These are phyloP conservation scores for Stellera chamaejasme DNA, from an alignment of 345 rosid species.

Conservation along the genomic window DNA sequence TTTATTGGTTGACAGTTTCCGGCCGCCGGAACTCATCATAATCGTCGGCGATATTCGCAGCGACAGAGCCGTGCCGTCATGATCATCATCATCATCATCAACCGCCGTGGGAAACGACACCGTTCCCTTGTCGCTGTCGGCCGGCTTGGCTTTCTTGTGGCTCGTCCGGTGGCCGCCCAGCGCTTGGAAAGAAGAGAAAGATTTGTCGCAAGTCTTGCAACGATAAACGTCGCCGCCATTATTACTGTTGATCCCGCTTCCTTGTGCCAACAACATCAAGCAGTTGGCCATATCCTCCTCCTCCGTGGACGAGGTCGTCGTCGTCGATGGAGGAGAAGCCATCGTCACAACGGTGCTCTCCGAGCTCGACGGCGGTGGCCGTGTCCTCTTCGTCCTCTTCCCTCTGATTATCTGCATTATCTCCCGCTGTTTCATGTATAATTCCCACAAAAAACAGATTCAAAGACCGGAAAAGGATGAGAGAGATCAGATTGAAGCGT, in stretches of 20 bases:
- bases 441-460: constrained; percentile 10
- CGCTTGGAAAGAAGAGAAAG: constrained; percentile 89
- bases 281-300: constrained; percentile 65
- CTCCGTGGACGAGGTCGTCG: constrained; percentile 22
- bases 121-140: constrained; percentile 20
- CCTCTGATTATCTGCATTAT: constrained; percentile 39
- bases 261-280: constrained; percentile 53
- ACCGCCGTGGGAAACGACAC: not conserved
- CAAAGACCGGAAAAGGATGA: constrained; percentile 4
- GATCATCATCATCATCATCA: not conserved
- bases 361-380: constrained; percentile 23
- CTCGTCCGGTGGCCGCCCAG: constrained; percentile 90
- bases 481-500: not conserved
- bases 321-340: constrained; percentile 19
- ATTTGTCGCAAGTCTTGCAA: constrained; percentile 81
- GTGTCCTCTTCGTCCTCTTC: constrained; percentile 66
- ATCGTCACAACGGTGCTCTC: constrained; percentile 26
- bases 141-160: constrained; percentile 67
- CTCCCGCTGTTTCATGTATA: constrained; percentile 27
- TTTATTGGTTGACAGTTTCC: constrained; percentile 25
- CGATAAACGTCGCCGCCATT: constrained; percentile 23
- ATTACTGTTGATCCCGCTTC: constrained; percentile 6
- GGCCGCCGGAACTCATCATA: constrained; percentile 1
- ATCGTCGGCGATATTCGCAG: constrained; percentile 30
- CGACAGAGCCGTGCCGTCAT: constrained; percentile 33